A percentile compares a stretch with the other conserved stretches of the same genome.
Conservation (phyloP, 306 rosid species). For the Fagus sylvatica region DNA sequence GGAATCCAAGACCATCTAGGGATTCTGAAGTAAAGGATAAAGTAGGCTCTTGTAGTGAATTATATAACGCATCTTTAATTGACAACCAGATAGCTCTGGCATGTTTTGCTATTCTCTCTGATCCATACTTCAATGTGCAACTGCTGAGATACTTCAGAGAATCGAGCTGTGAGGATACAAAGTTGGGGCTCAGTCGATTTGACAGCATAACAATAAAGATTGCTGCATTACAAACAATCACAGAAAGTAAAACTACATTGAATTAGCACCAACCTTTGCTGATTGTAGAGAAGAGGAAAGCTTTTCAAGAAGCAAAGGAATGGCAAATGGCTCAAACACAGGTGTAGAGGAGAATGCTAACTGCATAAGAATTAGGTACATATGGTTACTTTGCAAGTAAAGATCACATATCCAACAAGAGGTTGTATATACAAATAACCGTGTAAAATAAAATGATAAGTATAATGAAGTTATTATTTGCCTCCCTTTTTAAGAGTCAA, state of each 20-base stretch:
- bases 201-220: not conserved
- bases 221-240: slow-evolving; percentile 11
- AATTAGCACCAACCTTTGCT: slow-evolving; percentile 71
- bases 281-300: slow-evolving; percentile 73
- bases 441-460: not conserved
- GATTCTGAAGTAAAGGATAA: slow-evolving; percentile 47
- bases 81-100: slow-evolving; percentile 65
- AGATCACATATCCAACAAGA: slow-evolving; percentile 7
- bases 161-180: slow-evolving; percentile 63
- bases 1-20: slow-evolving; percentile 54
- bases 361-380: slow-evolving; percentile 50
- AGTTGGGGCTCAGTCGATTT: slow-evolving; percentile 21
- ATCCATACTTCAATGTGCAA: slow-evolving; percentile 70
- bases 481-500: not conserved
- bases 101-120: slow-evolving; percentile 77
- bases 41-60: slow-evolving; percentile 51
- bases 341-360: slow-evolving; percentile 75
- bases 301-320: slow-evolving; percentile 92
- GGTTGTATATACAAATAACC: slow-evolving; percentile 25
- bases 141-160: slow-evolving; percentile 78
- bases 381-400: slow-evolving; percentile 11
- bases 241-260: slow-evolving; percentile 20
- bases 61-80: slow-evolving; percentile 58
- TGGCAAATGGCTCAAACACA: slow-evolving; percentile 74
- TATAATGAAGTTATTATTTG: not conserved